Evolutionary conservation across 176 grass and related monocot species (phyloP).

Genomic region (Calamus simplicifolius): DNA sequence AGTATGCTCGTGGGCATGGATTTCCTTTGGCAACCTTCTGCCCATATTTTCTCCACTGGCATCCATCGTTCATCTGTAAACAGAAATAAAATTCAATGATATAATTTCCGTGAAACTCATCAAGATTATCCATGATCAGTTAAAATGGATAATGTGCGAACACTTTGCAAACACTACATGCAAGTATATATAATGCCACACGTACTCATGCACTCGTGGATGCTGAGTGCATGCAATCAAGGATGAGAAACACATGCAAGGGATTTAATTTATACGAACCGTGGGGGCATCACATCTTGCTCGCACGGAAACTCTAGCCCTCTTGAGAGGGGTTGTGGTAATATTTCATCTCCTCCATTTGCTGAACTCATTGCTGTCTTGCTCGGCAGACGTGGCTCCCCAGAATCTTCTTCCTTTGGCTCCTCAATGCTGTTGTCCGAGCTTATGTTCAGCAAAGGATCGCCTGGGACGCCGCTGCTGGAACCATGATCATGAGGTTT

Average conservation of each 20-base stretch:
- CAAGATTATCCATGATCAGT: no score
- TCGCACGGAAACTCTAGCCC: conserved; percentile 1
- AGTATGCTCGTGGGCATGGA: conserved; percentile 8
- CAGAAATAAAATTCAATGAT: background rate
- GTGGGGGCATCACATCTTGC: conserved; percentile 7
- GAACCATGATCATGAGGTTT: conserved; percentile 1
- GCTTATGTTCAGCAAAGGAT: background rate
- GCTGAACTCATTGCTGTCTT: background rate
- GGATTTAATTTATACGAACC: background rate
- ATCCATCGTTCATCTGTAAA: conserved; percentile 3
- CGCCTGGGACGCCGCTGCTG: background rate
- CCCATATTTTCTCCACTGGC: conserved; percentile 5
- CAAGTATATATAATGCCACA: background rate
- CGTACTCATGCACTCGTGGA: background rate
- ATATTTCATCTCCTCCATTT: background rate
- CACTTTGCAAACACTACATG: no score
- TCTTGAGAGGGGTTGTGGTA: background rate
- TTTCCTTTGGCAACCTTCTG: background rate
- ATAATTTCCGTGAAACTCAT: no score
- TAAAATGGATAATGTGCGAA: no score
- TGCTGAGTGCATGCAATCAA: no score
- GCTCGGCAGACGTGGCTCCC: conserved; percentile 1
- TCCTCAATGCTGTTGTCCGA: conserved; percentile 22
- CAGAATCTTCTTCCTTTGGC: conserved; percentile 3
- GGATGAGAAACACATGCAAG: background rate